A percentile compares a stretch with the other conserved stretches of the same genome.
Conservation (phyloP, 805 yeast species). For the Teunomyces barrocoloradensis region DNA sequence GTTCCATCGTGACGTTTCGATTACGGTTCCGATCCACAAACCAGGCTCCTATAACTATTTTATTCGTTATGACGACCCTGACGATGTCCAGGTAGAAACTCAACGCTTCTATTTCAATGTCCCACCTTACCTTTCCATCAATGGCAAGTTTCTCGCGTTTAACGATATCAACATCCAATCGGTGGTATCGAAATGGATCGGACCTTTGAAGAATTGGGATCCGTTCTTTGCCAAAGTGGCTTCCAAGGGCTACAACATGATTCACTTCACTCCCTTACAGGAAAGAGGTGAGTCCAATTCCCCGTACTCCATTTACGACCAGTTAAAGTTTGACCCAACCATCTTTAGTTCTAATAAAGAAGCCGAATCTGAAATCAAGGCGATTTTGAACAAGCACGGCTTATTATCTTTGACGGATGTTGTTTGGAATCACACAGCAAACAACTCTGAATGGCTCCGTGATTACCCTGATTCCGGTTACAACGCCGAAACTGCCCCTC, state of each 20-base stretch:
- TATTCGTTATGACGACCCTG: constrained; percentile 49
- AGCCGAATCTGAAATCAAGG: constrained; percentile 49
- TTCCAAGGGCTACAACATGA: constrained; percentile 86
- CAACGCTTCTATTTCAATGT: constrained; percentile 71
- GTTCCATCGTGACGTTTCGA: constrained; percentile 59
- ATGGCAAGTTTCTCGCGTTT: constrained; percentile 58
- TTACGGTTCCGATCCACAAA: constrained; percentile 57
- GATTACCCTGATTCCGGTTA: constrained; percentile 92
- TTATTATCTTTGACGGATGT: constrained; percentile 84
- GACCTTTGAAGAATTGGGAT: constrained; percentile 66
- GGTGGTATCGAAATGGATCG: constrained; percentile 90
- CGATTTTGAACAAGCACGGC: constrained; percentile 52
- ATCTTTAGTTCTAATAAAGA: constrained; percentile 56
- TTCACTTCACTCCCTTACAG: constrained; percentile 94
- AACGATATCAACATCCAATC: constrained; percentile 81
- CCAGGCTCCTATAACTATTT: constrained; percentile 85
- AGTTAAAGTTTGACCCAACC: constrained; percentile 67
- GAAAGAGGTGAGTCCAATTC: constrained; percentile 86
- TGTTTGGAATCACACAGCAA: constrained; percentile 93
- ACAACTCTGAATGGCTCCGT: constrained; percentile 80
- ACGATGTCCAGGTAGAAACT: constrained; percentile 40
- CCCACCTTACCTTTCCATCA: constrained; percentile 68
- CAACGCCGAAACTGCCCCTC: constrained; percentile 84
- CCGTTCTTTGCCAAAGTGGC: constrained; percentile 57
- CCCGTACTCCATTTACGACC: constrained; percentile 90